Evolutionary conservation across 164 flowering plant genomes (phyloP), one percentile per base, ranked within the genome.

Genomic region (Macadamia integrifolia): DNA sequence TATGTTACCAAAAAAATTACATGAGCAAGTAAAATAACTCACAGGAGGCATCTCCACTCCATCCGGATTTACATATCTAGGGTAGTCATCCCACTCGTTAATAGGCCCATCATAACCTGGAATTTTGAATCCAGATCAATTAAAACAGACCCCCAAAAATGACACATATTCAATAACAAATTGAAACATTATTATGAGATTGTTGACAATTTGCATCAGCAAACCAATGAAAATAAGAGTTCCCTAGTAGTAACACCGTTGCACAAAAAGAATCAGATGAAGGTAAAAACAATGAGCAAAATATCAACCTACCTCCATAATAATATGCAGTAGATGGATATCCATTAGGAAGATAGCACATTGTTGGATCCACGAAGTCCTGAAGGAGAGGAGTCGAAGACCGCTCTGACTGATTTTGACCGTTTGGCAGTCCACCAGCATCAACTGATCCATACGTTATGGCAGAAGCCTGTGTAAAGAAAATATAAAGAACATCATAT

Each of bases 31-130:
- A 30, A 12, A 61, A 48, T 23, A 46, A 80, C 88, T 80, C 71
- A 89, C 94, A 50, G 83, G 66, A n/a, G 80, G 74, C 83, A 85
- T 75, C 40, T 92, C 95, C 59, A 87, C 83, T 69, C 85, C 92
- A 53, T 89, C 88, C 14, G 82, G 74, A 75, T 74, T 80, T 30
- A 74, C 31, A 62, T 75, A 88, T 81, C 87, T 83, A 13, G 82
- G 52, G 58, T 78, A 81, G 1, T 85, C 90, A 13, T 82, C 86
- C 90, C 92, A 89, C n/a, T 82, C 90, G 68, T 67, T 80, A 9
- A 70, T 75, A 30, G 84, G 43, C 48, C 82, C 88, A 65, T 87
- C 89, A 75, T 84, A 90, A 44, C 83, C 93, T 87, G 60, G 66
- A 72, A 23, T 71, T 9, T 58, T 56, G 64, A 68, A 49, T n/a